A percentile compares a stretch with the other conserved stretches of the same genome.
Evolutionary conservation across 495 filamentous ascomycete species (phyloP).

Genomic region (Aspergillus cavernicola): DNA sequence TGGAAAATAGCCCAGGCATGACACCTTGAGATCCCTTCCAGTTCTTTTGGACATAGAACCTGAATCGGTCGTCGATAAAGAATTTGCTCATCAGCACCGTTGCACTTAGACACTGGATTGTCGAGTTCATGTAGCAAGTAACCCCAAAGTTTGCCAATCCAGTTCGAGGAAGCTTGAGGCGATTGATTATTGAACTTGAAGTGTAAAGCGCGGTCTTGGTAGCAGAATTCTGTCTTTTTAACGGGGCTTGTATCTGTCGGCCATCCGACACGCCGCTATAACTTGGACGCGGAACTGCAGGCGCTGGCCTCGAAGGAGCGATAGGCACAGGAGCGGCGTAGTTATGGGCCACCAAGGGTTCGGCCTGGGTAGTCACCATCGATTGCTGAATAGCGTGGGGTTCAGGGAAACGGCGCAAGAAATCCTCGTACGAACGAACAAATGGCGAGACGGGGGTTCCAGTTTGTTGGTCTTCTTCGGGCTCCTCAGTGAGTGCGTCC

Average conservation of each 20-base stretch:
- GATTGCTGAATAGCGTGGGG: slow-evolving; percentile 68
- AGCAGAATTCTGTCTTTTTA: slow-evolving; percentile 42
- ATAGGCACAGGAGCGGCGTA: slow-evolving; percentile 42
- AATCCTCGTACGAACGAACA: slow-evolving; percentile 65
- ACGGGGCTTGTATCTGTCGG: slow-evolving; percentile 50
- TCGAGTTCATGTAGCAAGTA: slow-evolving; percentile 89
- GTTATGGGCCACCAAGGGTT: slow-evolving; percentile 25
- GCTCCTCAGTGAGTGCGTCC: slow-evolving; percentile 35
- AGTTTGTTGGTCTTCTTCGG: slow-evolving; percentile 29
- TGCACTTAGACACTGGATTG: slow-evolving; percentile 76
- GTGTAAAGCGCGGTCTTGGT: slow-evolving; percentile 46
- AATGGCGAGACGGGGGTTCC: slow-evolving; percentile 39
- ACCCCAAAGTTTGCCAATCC: slow-evolving; percentile 78
- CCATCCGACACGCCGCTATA: slow-evolving; percentile 84
- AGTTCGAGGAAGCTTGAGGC: slow-evolving; percentile 57
- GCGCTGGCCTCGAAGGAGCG: slow-evolving; percentile 65
- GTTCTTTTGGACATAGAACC: slow-evolving; percentile 55
- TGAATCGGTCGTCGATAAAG: slow-evolving; percentile 58
- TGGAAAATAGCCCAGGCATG: slow-evolving; percentile 70
- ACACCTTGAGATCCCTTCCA: slow-evolving; percentile 74
- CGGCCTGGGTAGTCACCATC: slow-evolving; percentile 53
- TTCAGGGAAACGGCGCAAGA: slow-evolving; percentile 77
- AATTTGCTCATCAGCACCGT: slow-evolving; percentile 68
- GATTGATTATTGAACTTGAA: slow-evolving; percentile 38
- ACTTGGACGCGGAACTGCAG: slow-evolving; percentile 77